Conservation (phyloP, 1,284 basidiomycete genomes). For the Anthracocystis walkeri region DNA sequence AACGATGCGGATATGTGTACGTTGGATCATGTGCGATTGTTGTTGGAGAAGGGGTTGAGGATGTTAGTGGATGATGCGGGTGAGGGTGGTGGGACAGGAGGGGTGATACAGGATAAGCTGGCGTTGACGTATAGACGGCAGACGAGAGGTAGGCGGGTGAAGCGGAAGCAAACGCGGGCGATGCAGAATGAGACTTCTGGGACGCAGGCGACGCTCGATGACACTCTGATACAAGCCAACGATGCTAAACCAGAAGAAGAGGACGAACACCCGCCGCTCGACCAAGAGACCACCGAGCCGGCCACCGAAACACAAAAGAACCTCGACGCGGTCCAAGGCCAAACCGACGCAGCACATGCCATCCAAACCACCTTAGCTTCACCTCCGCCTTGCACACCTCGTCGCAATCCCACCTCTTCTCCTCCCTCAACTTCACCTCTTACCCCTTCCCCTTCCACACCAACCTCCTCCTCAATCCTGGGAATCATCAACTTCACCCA, state of each 20-base stretch:
- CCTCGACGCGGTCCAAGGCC: conserved; percentile 31
- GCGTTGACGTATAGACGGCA: conserved; percentile 38
- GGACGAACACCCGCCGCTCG: not conserved
- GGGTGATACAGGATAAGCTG: conserved; percentile 22
- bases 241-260: not conserved
- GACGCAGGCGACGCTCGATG: conserved; percentile 8
- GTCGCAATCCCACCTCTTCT: conserved; percentile 3
- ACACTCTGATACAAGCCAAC: not conserved
- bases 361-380: conserved; percentile 22
- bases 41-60: conserved; percentile 35
- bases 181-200: not conserved
- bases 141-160: not conserved
- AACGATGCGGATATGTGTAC: conserved; percentile 35
- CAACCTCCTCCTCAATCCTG: conserved; percentile 19
- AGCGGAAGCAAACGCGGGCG: conserved; percentile 11
- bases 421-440: not conserved
- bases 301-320: conserved; percentile 5
- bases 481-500: conserved; percentile 48
- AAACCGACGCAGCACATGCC: conserved; percentile 16
- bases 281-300: not conserved
- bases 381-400: conserved; percentile 10
- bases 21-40: conserved; percentile 25
- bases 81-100: not conserved
- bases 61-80: conserved; percentile 20
- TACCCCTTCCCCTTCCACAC: not conserved